phyloP scores from a whole-genome alignment of 345 rosid species.

The Boechera retrofracta region DNA sequence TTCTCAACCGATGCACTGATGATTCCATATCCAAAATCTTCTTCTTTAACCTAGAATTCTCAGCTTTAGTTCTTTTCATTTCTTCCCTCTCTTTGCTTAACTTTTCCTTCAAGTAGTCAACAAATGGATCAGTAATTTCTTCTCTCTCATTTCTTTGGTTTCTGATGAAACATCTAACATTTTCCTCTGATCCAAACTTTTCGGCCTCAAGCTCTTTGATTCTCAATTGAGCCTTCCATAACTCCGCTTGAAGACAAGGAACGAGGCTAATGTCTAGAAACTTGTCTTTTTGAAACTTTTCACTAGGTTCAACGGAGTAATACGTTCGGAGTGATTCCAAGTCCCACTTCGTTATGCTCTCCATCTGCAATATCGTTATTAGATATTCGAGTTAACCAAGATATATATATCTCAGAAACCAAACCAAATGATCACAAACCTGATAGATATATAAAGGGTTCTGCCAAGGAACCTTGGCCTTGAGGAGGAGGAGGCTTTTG shows the following conservation, averaged over 20 bases:
- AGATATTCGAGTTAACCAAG: neutral
- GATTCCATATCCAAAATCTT: conserved; percentile 32
- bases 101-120: conserved; percentile 39
- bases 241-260: conserved; percentile 35
- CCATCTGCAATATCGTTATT: conserved; percentile 30
- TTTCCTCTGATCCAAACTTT: conserved; percentile 20
- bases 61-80: conserved; percentile 56
- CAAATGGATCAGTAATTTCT: conserved; percentile 15
- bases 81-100: conserved; percentile 28
- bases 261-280: conserved; percentile 9
- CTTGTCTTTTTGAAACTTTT: conserved; percentile 28
- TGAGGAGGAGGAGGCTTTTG: conserved; percentile 71
- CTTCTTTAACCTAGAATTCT: conserved; percentile 46
- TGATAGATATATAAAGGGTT: conserved; percentile 54
- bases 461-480: conserved; percentile 44
- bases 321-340: conserved; percentile 37
- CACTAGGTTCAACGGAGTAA: conserved; percentile 35
- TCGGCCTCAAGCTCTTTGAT: conserved; percentile 42
- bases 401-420: conserved; percentile 3
- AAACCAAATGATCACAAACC: conserved; percentile 47
- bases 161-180: conserved; percentile 9
- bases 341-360: conserved; percentile 44
- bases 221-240: conserved; percentile 44
- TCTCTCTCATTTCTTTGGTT: neutral
- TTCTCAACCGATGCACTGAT: conserved; percentile 47